These are phyloP conservation scores for Xylaria sp. DNA, from an alignment of 2,329 filamentous ascomycete genomes.

Conservation along the genomic window DNA sequence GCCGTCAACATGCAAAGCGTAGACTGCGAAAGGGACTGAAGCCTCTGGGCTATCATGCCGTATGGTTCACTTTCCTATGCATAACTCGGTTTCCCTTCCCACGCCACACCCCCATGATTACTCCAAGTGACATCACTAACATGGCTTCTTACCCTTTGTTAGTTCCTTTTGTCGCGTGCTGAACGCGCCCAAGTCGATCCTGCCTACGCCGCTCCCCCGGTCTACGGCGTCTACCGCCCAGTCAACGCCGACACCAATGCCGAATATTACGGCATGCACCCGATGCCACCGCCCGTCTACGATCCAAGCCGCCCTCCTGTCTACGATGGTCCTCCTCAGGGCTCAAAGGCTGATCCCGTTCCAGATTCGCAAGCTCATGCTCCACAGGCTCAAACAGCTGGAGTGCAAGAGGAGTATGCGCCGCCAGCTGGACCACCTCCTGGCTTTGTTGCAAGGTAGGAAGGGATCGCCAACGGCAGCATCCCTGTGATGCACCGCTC, in stretches of 20 bases:
- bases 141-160: neutral
- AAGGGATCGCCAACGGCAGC: neutral
- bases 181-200: slow-evolving; percentile 45
- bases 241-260: slow-evolving; percentile 25
- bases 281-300: slow-evolving; percentile 54
- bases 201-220: slow-evolving; percentile 41
- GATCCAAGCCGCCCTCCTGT: slow-evolving; percentile 53
- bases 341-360: slow-evolving; percentile 49
- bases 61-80: slow-evolving; percentile 34
- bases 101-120: neutral
- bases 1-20: slow-evolving; percentile 63
- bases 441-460: neutral
- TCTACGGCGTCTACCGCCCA: slow-evolving; percentile 37
- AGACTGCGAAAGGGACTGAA: slow-evolving; percentile 60
- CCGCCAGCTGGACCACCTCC: slow-evolving; percentile 43
- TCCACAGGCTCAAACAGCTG: neutral
- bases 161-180: slow-evolving; percentile 50
- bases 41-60: slow-evolving; percentile 65
- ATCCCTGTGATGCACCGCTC: neutral
- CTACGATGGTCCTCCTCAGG: slow-evolving; percentile 47
- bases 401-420: slow-evolving; percentile 29
- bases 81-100: neutral
- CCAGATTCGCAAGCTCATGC: slow-evolving; percentile 33
- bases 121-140: neutral
- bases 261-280: slow-evolving; percentile 44